Evolutionary conservation across 2,329 filamentous ascomycete species (phyloP), one percentile per base, ranked within the genome.

Genomic region (Madurella mycetomatis): DNA sequence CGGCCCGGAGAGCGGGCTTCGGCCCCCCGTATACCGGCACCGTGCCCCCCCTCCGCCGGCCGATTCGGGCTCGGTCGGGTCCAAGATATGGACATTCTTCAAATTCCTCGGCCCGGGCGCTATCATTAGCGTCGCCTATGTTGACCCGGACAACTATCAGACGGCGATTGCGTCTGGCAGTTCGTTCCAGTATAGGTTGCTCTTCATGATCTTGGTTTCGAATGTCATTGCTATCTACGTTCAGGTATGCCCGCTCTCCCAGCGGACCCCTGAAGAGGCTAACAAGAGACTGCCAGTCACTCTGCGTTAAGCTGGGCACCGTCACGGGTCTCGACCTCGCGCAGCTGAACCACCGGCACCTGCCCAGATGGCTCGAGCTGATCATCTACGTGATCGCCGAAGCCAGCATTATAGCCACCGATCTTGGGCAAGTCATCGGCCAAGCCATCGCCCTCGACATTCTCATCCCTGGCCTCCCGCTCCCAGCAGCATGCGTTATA

Each of bases 161-260:
- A 58, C 53, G 1, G 60, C 57, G 41, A 61, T 62, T 51, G 79
- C 82, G n/a, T 83, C 83, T 48, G 84, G 84, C 52, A 81, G 82
- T n/a, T 75, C 77, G 1, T 86, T 83, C 66, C 76, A 77, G 57
- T 87, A 83, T 70, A 77, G 74, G 49, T 73, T 87, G 30, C 76
- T 87, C 2, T 87, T 86, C 70, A 74, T 87, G 64, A 77, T 87
- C 49, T 72, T 87, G 4, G 72, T 86, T 63, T 81, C 81, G 25
- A 89, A 89, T 66, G 62, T 88, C 48, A 85, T 88, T 63, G 86
- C 86, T 61, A 87, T 89, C 51, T 81, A 87, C 60, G 73, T 88
- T 17, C 86, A 89, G 67, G 82, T 78, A 17, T 76, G 3, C 3
- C 25, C 25, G 7, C 4, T 25, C 4, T 25, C 25, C 25, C 25